Percentiles rank a stretch among this genome's conserved stretches.
Evolutionary conservation across 768 basidiomycete species (phyloP).

Genomic region (Tephrocybe sp.): DNA sequence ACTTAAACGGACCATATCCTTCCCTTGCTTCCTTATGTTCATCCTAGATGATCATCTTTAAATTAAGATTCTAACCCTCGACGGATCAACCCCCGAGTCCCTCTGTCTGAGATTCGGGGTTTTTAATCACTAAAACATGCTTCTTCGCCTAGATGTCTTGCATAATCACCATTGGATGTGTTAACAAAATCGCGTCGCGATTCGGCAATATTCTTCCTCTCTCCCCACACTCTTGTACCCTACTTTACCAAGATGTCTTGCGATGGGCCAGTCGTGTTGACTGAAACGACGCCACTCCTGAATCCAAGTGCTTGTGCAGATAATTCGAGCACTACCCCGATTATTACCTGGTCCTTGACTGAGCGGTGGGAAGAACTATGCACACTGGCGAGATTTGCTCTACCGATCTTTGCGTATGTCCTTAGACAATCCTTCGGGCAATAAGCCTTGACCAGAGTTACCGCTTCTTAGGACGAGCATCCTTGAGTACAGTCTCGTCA

Average conservation of each 20-base stretch:
- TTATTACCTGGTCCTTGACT: background rate
- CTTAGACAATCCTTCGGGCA: background rate
- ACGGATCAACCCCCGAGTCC: background rate
- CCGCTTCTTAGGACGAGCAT: constrained; percentile 57
- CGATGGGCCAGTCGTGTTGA: background rate
- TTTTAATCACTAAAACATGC: background rate
- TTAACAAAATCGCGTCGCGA: no score
- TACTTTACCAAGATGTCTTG: background rate
- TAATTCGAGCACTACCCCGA: background rate
- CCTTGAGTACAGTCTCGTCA: constrained; percentile 82
- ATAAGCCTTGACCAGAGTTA: no score
- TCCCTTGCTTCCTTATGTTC: background rate
- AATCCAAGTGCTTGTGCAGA: background rate
- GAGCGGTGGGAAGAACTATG: constrained; percentile 11
- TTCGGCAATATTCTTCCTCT: no score
- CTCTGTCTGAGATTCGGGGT: background rate
- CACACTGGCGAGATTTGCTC: background rate
- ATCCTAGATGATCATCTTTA: background rate
- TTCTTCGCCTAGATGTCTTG: background rate
- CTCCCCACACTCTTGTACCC: background rate
- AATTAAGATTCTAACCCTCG: background rate
- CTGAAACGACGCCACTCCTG: constrained; percentile 5
- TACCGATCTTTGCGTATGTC: constrained; percentile 12
- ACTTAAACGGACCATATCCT: no score
- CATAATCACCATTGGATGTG: no score